phyloP scores from a whole-genome alignment of 2,329 filamentous ascomycete species.

The Nigrospora sphaerica region DNA sequence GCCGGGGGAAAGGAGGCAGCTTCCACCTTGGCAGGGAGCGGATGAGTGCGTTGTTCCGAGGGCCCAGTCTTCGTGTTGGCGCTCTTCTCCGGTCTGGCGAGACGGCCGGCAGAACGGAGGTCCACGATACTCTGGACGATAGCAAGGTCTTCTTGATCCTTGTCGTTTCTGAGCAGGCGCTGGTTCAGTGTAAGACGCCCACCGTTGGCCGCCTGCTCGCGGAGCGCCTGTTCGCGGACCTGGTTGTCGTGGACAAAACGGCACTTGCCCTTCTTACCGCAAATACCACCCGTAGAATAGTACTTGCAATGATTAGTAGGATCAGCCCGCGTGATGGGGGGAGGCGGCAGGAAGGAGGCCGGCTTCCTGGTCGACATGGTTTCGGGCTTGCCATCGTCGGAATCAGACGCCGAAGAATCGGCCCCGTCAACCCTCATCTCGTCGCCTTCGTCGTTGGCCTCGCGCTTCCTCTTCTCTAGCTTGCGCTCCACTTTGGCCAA shows the following conservation, averaged over 20 bases:
- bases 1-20: background rate
- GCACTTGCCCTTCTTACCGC: conserved; percentile 69
- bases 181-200: conserved; percentile 61
- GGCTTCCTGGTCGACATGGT: conserved; percentile 42
- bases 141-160: conserved; percentile 60
- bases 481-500: conserved; percentile 65
- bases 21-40: conserved; percentile 1
- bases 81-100: conserved; percentile 18
- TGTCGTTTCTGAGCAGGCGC: conserved; percentile 59
- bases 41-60: conserved; percentile 3
- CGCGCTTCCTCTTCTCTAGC: conserved; percentile 58
- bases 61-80: conserved; percentile 21
- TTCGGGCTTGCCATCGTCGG: conserved; percentile 54
- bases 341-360: conserved; percentile 31
- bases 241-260: conserved; percentile 62
- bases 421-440: conserved; percentile 47
- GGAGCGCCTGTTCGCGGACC: conserved; percentile 55
- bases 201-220: conserved; percentile 57
- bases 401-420: conserved; percentile 35
- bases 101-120: conserved; percentile 51
- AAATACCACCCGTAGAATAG: conserved; percentile 60
- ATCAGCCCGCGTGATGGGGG: conserved; percentile 46
- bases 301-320: conserved; percentile 64
- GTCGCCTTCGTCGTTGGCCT: conserved; percentile 60
- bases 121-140: conserved; percentile 61